Percentiles rank a stretch among this genome's conserved stretches.
Conservation (phyloP, 805 yeast species). For the Ogataea methylovora region DNA sequence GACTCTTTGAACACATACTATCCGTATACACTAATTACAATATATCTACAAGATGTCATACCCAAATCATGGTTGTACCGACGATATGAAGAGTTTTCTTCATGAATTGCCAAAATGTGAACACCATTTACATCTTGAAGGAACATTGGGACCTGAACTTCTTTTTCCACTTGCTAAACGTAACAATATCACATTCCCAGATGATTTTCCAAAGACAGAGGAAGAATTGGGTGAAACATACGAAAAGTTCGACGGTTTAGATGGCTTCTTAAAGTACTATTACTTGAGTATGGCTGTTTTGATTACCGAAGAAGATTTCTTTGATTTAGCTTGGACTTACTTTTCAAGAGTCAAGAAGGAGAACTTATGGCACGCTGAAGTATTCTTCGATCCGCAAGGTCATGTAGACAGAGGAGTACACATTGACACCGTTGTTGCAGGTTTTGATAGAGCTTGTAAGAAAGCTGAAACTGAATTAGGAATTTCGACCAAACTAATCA, state of each 20-base stretch:
- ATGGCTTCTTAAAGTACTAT: constrained; percentile 72
- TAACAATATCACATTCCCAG: constrained; percentile 55
- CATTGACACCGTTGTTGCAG: constrained; percentile 55
- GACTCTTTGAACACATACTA: too few relatives aligned
- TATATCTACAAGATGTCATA: neutral
- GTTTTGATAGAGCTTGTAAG: constrained; percentile 61
- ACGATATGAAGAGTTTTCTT: constrained; percentile 42
- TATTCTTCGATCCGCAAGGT: constrained; percentile 81
- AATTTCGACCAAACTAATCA: constrained; percentile 62
- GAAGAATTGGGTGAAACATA: constrained; percentile 55
- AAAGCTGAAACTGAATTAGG: constrained; percentile 58
- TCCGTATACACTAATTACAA: too few relatives aligned
- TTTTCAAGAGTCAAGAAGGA: constrained; percentile 50
- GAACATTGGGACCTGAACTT: constrained; percentile 68
- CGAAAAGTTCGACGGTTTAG: constrained; percentile 55
- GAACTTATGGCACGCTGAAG: constrained; percentile 67
- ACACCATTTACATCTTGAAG: constrained; percentile 80
- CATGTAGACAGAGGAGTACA: constrained; percentile 62
- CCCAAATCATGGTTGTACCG: constrained; percentile 21
- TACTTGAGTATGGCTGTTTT: constrained; percentile 79
- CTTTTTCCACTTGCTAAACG: constrained; percentile 62
- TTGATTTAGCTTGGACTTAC: constrained; percentile 67
- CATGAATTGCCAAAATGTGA: constrained; percentile 78
- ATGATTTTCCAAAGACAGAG: constrained; percentile 49
- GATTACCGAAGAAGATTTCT: constrained; percentile 62